Evolutionary conservation across 1,284 basidiomycete species (phyloP), one percentile per base, ranked within the genome.

Genomic region (Leccinum variabile): DNA sequence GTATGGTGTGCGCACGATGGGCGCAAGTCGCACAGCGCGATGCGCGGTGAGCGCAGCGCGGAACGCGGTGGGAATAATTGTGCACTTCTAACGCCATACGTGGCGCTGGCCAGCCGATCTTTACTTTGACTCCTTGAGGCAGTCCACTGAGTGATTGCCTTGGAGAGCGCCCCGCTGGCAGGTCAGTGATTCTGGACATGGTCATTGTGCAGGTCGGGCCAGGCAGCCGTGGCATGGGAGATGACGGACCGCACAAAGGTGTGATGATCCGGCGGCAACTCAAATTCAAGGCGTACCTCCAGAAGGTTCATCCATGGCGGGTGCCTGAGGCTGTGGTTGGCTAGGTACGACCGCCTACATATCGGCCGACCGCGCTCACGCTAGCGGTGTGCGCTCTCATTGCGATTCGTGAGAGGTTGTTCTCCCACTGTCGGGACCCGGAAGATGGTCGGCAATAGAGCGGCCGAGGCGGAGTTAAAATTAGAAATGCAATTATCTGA

Each of bases 401-500:
- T 44, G 41, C 41, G 41, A 44, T 18, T 44, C 46, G 46, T 49
- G 46, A 49, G 46, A 49, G 44, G 25, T 10, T 28, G 14, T 14
- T 14, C 58, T 67, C 65, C 59, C 67, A 69, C 65, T 55, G 28
- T 30, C 28, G 28, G 49, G 41, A 49, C 52, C 57, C 18, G 52
- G 30, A 25, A 52, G 16, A 1, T 18, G 30, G 32, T 30, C 52
- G 52, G 52, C 25, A 18, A n/a, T 16, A 54, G 30, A 54, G 52
- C 49, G 59, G n/a, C 44, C 35, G 39, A 35, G 10, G 61, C 66
- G 66, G 68, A 59, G 62, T 67, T 60, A 32, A 18, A 63, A 64
- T 70, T 58, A 70, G 66, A 76, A 76, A 66, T 46, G 9, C 3
- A 8, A 5, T 4, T 10, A 5, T 59, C 0, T 68, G 70, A 76